Conservation (phyloP, 1,284 basidiomycete genomes). For the Microbotryum saponariae region DNA sequence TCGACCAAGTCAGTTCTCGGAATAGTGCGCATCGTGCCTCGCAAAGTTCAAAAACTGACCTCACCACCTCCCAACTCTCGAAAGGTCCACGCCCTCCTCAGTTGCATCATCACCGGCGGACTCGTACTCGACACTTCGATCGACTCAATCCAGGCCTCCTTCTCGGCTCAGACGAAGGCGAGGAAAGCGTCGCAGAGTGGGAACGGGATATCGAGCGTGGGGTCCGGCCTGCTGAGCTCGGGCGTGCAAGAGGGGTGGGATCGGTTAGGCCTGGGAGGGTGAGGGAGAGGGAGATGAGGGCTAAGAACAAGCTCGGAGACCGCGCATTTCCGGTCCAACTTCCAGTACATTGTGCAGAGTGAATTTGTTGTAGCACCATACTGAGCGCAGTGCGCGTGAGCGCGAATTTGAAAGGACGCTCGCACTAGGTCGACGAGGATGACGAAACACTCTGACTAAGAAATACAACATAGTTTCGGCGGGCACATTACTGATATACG, state of each 20-base stretch:
- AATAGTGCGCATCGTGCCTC: not conserved
- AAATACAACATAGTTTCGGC: too few species aligned
- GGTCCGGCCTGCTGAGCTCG: not conserved
- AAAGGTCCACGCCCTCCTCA: slow-evolving; percentile 85
- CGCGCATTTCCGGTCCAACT: too few species aligned
- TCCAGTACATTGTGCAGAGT: too few species aligned
- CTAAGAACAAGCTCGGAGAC: too few species aligned
- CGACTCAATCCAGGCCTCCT: slow-evolving; percentile 34
- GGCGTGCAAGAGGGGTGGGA: slow-evolving; percentile 3
- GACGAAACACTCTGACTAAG: too few species aligned
- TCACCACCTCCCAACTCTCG: not conserved
- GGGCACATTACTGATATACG: too few species aligned
- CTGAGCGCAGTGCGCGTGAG: too few species aligned
- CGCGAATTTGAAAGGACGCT: too few species aligned
- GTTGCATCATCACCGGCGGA: slow-evolving; percentile 93
- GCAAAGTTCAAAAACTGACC: not conserved
- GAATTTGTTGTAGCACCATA: too few species aligned
- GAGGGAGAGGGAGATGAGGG: not conserved
- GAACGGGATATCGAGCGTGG: not conserved
- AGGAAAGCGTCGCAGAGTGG: slow-evolving; percentile 21
- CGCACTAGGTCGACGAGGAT: too few species aligned
- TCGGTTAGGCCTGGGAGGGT: slow-evolving; percentile 5
- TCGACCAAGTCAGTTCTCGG: slow-evolving; percentile 68
- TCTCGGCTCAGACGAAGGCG: slow-evolving; percentile 24
- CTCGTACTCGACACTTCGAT: slow-evolving; percentile 81